These are phyloP conservation scores for Raffaelea albimanens DNA, from an alignment of 2,329 filamentous ascomycete species.

Conservation along the genomic window DNA sequence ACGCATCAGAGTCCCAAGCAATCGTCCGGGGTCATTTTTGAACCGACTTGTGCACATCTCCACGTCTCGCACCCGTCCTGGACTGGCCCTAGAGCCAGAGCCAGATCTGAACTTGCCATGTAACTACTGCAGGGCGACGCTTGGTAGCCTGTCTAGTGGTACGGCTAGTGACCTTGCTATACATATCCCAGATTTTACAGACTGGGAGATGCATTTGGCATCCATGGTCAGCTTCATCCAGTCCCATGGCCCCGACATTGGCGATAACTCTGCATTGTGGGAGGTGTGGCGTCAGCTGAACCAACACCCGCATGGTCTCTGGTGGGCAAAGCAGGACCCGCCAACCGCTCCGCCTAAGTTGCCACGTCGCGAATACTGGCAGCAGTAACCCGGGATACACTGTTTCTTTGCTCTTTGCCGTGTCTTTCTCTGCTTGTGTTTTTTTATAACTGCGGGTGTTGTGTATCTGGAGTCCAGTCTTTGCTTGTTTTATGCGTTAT, in stretches of 20 bases:
- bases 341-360: slow-evolving; percentile 6
- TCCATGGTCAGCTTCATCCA: not conserved
- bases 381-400: not conserved
- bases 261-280: slow-evolving; percentile 3
- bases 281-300: slow-evolving; percentile 5
- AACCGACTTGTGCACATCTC: too few species aligned
- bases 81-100: too few species aligned
- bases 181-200: not conserved
- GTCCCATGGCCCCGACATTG: not conserved
- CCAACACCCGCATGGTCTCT: slow-evolving; percentile 1
- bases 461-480: not conserved
- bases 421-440: not conserved
- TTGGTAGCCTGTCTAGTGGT: not conserved
- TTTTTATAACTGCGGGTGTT: not conserved
- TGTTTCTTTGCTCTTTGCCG: not conserved
- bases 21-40: too few species aligned
- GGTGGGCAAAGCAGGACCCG: slow-evolving; percentile 11
- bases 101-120: too few species aligned
- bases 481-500: too few species aligned
- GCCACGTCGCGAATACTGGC: not conserved
- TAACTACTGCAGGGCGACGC: not conserved
- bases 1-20: too few species aligned
- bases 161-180: not conserved
- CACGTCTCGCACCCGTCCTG: too few species aligned
- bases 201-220: not conserved